A percentile compares a stretch with the other conserved stretches of the same genome.
These are phyloP conservation scores for Jatropha curcas DNA, from an alignment of 345 rosid genomes.

Conservation along the genomic window DNA sequence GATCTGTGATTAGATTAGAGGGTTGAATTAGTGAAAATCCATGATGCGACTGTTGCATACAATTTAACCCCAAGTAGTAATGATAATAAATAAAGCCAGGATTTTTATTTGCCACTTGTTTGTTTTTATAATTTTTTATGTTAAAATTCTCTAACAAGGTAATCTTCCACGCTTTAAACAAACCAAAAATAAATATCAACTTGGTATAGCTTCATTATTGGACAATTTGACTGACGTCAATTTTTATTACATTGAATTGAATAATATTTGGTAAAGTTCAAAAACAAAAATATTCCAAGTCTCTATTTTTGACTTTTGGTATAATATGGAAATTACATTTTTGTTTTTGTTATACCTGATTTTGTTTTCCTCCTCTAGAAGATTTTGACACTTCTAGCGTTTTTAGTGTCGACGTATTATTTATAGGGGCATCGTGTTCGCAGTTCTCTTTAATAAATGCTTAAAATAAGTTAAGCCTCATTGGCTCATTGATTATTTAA, in stretches of 20 bases:
- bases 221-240: not conserved
- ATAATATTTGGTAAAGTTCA: not conserved
- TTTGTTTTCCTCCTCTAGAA: conserved; percentile 16
- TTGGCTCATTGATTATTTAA: too few species aligned
- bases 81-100: too few species aligned
- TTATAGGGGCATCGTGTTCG: not conserved
- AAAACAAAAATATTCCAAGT: not conserved
- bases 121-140: too few species aligned
- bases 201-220: too few species aligned
- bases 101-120: too few species aligned
- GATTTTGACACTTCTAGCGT: not conserved
- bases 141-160: not conserved
- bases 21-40: too few species aligned
- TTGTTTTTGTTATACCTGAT: too few species aligned
- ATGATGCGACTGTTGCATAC: too few species aligned
- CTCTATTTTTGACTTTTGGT: not conserved
- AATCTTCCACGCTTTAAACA: not conserved
- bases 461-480: too few species aligned
- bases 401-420: not conserved
- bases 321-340: not conserved
- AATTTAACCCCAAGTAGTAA: too few species aligned
- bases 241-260: not conserved
- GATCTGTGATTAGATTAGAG: too few species aligned
- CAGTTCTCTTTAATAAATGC: too few species aligned
- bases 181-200: not conserved